Evolutionary conservation across 768 basidiomycete species (phyloP).

Genomic region (Amanita pseudoporphyria): DNA sequence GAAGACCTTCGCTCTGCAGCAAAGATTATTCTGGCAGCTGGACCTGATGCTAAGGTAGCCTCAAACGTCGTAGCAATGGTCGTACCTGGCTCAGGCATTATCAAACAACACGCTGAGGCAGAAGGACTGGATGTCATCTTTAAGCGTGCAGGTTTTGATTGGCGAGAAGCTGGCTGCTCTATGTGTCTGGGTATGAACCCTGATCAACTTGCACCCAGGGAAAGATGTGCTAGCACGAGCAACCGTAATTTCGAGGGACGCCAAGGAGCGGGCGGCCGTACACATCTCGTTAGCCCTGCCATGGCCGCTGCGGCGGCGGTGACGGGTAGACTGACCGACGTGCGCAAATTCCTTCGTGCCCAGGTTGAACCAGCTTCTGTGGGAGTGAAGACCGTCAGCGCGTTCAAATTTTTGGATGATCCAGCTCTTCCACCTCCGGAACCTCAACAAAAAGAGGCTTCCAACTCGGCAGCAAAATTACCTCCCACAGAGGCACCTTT

Average conservation of each 20-base stretch:
- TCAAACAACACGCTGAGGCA: constrained; percentile 86
- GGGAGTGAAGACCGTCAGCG: constrained; percentile 54
- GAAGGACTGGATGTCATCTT: constrained; percentile 83
- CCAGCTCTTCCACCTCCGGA: constrained; percentile 49
- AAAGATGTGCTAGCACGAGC: constrained; percentile 86
- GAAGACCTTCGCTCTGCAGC: constrained; percentile 88
- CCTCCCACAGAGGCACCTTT: constrained; percentile 36
- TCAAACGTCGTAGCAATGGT: constrained; percentile 77
- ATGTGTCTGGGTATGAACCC: constrained; percentile 98
- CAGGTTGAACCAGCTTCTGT: constrained; percentile 26
- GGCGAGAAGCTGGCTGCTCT: constrained; percentile 92
- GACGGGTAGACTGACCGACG: constrained; percentile 77
- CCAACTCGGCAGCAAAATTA: constrained; percentile 23
- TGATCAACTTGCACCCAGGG: constrained; percentile 74
- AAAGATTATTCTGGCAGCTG: constrained; percentile 64
- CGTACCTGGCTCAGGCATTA: constrained; percentile 83
- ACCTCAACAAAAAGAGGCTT: constrained; percentile 22
- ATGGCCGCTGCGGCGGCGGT: constrained; percentile 92
- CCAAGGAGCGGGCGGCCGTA: constrained; percentile 80
- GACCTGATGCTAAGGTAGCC: constrained; percentile 65
- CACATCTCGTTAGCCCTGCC: constrained; percentile 82
- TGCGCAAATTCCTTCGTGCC: constrained; percentile 60
- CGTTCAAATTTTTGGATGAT: constrained; percentile 71
- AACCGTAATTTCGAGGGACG: constrained; percentile 93
- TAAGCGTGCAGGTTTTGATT: constrained; percentile 88